A percentile compares a stretch with the other conserved stretches of the same genome.
These are phyloP conservation scores for Apium graveolens DNA, from an alignment of 129 eudicot species.

Conservation along the genomic window DNA sequence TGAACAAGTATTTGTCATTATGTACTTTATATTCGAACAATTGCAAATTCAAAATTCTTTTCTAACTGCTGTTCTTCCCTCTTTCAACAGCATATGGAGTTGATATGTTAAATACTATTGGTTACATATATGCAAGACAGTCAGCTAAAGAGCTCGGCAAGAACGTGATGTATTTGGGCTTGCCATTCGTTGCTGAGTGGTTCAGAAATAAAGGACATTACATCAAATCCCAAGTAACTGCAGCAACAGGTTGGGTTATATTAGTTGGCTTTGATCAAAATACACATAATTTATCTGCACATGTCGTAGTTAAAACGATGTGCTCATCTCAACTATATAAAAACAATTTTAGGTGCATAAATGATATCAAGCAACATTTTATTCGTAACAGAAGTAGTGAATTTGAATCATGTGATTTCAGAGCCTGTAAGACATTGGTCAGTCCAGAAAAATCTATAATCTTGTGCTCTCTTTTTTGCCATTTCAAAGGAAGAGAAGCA, in stretches of 20 bases:
- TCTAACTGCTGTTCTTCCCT: not conserved
- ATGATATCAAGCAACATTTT: not conserved
- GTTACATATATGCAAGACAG: slow-evolving; percentile 85
- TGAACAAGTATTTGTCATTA: not conserved
- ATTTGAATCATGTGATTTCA: not conserved
- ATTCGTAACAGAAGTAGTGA: not conserved
- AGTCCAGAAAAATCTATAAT: not conserved
- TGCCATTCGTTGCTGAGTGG: slow-evolving; percentile 98
- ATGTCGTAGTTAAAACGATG: not conserved
- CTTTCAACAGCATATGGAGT: slow-evolving; percentile 84
- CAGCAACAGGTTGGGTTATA: slow-evolving; percentile 76
- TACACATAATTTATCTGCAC: slow-evolving; percentile 2
- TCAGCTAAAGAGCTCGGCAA: slow-evolving; percentile 96
- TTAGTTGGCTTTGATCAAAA: not conserved
- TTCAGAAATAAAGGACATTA: slow-evolving; percentile 93
- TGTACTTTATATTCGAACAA: not conserved
- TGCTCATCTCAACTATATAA: not conserved
- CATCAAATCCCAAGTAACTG: slow-evolving; percentile 93
- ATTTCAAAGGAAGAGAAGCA: not conserved
- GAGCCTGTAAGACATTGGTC: not conserved
- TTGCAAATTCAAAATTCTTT: slow-evolving; percentile 6
- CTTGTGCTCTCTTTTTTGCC: not conserved
- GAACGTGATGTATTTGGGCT: slow-evolving; percentile 75
- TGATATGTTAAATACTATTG: slow-evolving; percentile 94
- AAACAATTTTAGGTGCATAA: not conserved